phyloP scores from a whole-genome alignment of 1,139 yeast genomes.

The Meyerozyma carpophila region DNA sequence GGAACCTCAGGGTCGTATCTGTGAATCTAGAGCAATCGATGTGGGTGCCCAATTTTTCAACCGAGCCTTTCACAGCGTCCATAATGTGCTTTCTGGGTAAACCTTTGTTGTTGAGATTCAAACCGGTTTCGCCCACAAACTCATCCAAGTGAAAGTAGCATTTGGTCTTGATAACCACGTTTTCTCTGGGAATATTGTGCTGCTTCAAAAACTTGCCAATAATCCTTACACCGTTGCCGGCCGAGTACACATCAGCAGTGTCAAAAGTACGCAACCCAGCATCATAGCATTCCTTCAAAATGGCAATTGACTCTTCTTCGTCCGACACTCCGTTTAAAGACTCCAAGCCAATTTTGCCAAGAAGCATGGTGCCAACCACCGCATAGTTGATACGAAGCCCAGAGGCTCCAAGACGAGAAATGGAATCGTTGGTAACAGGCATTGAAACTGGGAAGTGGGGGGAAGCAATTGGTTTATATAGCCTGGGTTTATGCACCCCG shows the following conservation, averaged over 20 bases:
- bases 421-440: background rate
- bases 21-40: constrained; percentile 48
- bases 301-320: background rate
- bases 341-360: background rate
- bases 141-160: background rate
- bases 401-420: background rate
- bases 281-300: constrained; percentile 32
- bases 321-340: background rate
- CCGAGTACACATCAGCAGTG: constrained; percentile 47
- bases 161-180: constrained; percentile 30
- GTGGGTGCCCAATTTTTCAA: constrained; percentile 47
- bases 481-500: too few species aligned
- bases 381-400: constrained; percentile 1
- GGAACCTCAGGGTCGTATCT: constrained; percentile 41
- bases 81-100: constrained; percentile 51
- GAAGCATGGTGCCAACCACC: background rate
- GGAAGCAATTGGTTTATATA: too few species aligned
- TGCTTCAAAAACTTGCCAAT: constrained; percentile 39
- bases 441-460: background rate
- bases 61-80: constrained; percentile 45
- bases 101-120: constrained; percentile 24
- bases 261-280: constrained; percentile 50
- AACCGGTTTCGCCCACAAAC: background rate
- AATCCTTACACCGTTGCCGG: constrained; percentile 36
- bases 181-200: constrained; percentile 39